A percentile compares a stretch with the other conserved stretches of the same genome.
These are phyloP conservation scores for Paraphaeosphaeria minitans DNA, from an alignment of 2,329 filamentous ascomycete genomes.

Conservation along the genomic window DNA sequence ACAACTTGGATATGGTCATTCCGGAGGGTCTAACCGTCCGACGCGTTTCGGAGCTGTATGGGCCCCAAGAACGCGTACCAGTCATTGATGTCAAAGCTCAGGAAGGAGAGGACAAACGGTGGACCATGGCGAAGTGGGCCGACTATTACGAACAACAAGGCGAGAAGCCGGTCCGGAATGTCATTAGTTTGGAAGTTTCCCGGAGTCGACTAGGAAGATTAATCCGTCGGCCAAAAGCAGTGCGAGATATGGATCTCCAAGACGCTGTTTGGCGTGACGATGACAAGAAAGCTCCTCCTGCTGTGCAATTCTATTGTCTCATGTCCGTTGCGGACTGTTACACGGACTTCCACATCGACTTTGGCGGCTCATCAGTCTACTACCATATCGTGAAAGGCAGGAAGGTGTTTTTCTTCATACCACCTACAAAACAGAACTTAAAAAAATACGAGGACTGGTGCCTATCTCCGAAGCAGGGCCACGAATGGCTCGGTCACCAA, in stretches of 20 bases:
- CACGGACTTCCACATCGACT: constrained; percentile 75
- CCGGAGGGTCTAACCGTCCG: constrained; percentile 67
- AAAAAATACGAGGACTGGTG: constrained; percentile 76
- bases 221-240: constrained; percentile 67
- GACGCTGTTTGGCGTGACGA: constrained; percentile 62
- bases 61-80: constrained; percentile 65
- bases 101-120: constrained; percentile 67
- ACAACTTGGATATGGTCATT: constrained; percentile 71
- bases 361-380: constrained; percentile 72
- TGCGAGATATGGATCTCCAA: constrained; percentile 66
- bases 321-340: constrained; percentile 75
- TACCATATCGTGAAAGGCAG: constrained; percentile 72
- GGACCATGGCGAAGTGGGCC: constrained; percentile 69
- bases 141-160: constrained; percentile 69
- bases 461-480: constrained; percentile 68
- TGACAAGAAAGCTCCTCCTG: constrained; percentile 62
- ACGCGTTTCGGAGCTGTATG: constrained; percentile 67
- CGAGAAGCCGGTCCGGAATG: constrained; percentile 68
- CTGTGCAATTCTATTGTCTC: constrained; percentile 71
- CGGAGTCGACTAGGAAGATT: constrained; percentile 66
- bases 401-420: constrained; percentile 75
- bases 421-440: constrained; percentile 69
- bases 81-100: constrained; percentile 74
- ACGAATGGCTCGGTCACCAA: constrained; percentile 67
- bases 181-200: constrained; percentile 72